phyloP scores from a whole-genome alignment of 768 basidiomycete species.

The Sutorius australiensis region DNA sequence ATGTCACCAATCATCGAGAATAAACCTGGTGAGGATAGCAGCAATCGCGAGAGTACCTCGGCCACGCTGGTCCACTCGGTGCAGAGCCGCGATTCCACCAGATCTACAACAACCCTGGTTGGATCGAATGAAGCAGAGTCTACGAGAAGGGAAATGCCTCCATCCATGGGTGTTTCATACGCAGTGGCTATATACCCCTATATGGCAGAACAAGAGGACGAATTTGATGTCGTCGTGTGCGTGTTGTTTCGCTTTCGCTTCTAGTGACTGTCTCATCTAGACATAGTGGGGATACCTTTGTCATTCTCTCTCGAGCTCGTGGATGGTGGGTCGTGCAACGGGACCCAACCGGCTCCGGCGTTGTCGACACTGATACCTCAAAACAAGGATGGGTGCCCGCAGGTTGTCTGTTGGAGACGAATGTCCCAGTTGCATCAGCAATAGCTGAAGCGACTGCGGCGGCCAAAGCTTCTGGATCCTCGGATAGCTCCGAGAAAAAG shows the following conservation, averaged over 20 bases:
- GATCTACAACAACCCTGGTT: constrained; percentile 13
- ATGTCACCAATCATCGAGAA: constrained; percentile 56
- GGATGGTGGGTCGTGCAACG: constrained; percentile 99
- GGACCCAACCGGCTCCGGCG: constrained; percentile 80
- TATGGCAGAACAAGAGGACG: constrained; percentile 97
- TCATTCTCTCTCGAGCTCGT: constrained; percentile 89
- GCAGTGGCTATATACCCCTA: constrained; percentile 99
- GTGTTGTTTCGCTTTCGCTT: constrained; percentile 29
- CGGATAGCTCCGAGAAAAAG: constrained; percentile 41
- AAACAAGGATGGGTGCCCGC: constrained; percentile 98
- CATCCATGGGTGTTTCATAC: constrained; percentile 68
- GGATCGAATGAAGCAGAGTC: constrained; percentile 32
- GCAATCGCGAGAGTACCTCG: constrained; percentile 35
- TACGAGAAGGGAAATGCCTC: constrained; percentile 41
- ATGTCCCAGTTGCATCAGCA: constrained; percentile 83
- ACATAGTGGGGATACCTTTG: constrained; percentile 83
- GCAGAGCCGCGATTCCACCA: constrained; percentile 26
- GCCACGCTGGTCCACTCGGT: constrained; percentile 34
- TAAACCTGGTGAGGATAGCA: constrained; percentile 42
- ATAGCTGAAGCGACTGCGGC: constrained; percentile 77
- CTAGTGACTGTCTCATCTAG: constrained; percentile 3
- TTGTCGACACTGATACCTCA: constrained; percentile 68
- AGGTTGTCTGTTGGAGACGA: constrained; percentile 92
- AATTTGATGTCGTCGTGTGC: constrained; percentile 96
- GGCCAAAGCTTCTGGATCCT: constrained; percentile 44